Base-by-base conservation (phyloP, 202 grass and related monocot genomes). In the Schoenoplectus tabernaemontani region DNA sequence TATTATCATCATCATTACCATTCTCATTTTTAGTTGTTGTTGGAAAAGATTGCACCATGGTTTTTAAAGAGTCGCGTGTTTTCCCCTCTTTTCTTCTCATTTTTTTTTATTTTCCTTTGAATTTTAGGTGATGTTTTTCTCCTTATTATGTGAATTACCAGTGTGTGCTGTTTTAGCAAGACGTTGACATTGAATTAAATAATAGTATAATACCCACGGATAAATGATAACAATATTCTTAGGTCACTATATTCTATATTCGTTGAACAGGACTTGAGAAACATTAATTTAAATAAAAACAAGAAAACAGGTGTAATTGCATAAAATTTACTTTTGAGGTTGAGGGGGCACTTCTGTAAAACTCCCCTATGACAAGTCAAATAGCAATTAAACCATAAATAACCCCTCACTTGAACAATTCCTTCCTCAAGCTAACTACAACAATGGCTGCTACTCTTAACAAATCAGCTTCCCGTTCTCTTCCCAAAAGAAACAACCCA, bases 361-460 rank as follows among this genome's bases (percentile, higher is more conserved):
- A 80, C 47, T 5, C 22, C 42, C 36, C 24, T 15, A 15, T 26
- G 34, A 65, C 60, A 66, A 66, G 60, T 80, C 60, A 66, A 53
- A 62, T n/a, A 23, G 37, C 57, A 65, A 13, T 51, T 80, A 20
- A 46, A 66, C 28, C 1, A 80, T 64, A 80, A 64, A 79, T 59
- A 44, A 66, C 43, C 78, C 58, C 46, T 64, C 24, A 44, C 26
- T 80, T 36, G 17, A 50, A 65, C 26, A 17, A 76, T 30, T 62
- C 36, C 26, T 57, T 24, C 43, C 63, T 62, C 67, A 46, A 63
- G 30, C 39, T 48, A 82, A 73, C 33, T 57, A 42, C 48, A 64
- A 11, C 5, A 83, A 92, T 92, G 89, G 86, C 89, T 2, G 54
- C 42, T 42, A 13, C 42, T 5, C 24, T 74, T 9, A 34, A 64